Base-by-base conservation (phyloP, 2,329 filamentous ascomycete species). In the Penicillium sp. region DNA sequence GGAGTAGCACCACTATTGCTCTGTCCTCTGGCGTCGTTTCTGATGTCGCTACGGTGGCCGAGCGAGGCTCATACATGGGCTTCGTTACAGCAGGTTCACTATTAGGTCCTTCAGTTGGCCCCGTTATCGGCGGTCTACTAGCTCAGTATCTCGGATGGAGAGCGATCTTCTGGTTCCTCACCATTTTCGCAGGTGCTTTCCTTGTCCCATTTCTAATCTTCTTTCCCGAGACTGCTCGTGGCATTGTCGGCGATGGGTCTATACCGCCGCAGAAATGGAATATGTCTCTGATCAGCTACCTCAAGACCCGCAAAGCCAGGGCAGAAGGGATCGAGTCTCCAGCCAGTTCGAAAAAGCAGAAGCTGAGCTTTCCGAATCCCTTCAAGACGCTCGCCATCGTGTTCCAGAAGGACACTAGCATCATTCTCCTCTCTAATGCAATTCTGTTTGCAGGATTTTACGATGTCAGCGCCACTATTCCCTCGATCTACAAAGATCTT, bases 141-240 rank as follows among this genome's bases (percentile, higher is more conserved):
- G 63, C 67, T 7, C 64, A 73, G 48, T 77, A 70, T 53, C 68
- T 77, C 7, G 73, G 73, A 5, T 77, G 75, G 75, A 63, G 68
- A 37, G 67, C 70, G 10, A 75, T 77, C 16, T 77, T 81, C 60
- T 80, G 78, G 77, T 80, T 80, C 56, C 70, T 85, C 5, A 70
- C 78, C 29, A 82, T 84, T 21, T 71, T 80, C 49, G 69, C 76
- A 0, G 77, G 71, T 0, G 65, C 66, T 2, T 77, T 73, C 52
- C 63, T 77, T 26, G 33, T 73, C 2, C 66, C 74, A 3, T 72
- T 77, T 35, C 52, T 75, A 3, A 41, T 68, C 9, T 68, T 72
- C 61, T 70, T 76, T 46, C 74, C 74, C 8, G 75, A 77, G 52
- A 77, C 75, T 27, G 64, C 63, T 39, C 69, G 75, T 35, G 69